A percentile compares a stretch with the other conserved stretches of the same genome.
phyloP scores from a whole-genome alignment of 2,329 filamentous ascomycete genomes.

The Colletotrichum caudatum region DNA sequence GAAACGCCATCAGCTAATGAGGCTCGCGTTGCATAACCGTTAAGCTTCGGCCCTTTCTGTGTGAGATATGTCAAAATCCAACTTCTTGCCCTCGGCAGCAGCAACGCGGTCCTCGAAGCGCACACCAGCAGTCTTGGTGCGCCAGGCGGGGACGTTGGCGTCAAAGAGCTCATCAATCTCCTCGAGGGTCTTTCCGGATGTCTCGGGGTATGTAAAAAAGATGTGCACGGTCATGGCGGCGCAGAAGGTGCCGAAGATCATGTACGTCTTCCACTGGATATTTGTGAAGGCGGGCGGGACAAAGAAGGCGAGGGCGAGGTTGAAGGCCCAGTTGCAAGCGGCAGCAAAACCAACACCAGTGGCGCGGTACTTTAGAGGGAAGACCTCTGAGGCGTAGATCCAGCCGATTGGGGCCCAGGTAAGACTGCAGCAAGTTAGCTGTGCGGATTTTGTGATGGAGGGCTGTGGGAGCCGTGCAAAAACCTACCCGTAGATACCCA shows the following conservation, averaged over 20 bases:
- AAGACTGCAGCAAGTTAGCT: constrained; percentile 45
- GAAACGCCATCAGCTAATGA: no score
- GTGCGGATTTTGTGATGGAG: neutral
- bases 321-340: constrained; percentile 64
- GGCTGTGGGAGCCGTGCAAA: no score
- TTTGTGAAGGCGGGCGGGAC: constrained; percentile 52
- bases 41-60: constrained; percentile 12
- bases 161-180: constrained; percentile 44
- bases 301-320: constrained; percentile 63
- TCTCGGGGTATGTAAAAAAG: constrained; percentile 49
- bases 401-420: constrained; percentile 52
- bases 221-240: constrained; percentile 43
- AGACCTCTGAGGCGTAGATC: constrained; percentile 53
- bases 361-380: constrained; percentile 61
- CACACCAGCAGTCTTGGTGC: constrained; percentile 16
- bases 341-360: constrained; percentile 67
- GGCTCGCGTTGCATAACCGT: neutral
- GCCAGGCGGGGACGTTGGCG: constrained; percentile 32
- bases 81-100: constrained; percentile 22
- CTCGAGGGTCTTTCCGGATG: constrained; percentile 45
- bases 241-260: constrained; percentile 43
- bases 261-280: constrained; percentile 45
- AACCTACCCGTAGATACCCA: constrained; percentile 48
- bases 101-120: constrained; percentile 34
- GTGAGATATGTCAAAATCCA: constrained; percentile 10